Evolutionary conservation across 495 filamentous ascomycete genomes (phyloP), one percentile per base, ranked within the genome.

Genomic region (Echria macrotheca): DNA sequence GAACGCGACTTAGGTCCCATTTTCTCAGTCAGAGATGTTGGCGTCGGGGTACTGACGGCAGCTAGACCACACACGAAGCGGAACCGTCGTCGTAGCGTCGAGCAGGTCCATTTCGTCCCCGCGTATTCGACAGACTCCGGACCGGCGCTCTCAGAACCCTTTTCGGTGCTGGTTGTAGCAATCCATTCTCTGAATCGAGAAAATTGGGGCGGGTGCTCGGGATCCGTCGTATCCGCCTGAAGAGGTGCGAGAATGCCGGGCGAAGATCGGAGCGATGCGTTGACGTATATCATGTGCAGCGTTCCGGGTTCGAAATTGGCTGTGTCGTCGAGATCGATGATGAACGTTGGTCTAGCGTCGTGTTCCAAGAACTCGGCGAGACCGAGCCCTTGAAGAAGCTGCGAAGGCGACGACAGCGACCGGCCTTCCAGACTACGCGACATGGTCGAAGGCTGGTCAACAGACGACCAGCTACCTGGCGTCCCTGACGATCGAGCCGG

Each of bases 301-400:
- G 71, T 65, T 0, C 72, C 77, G 3, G 79, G 66, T 23, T 56
- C 67, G 51, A 60, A 75, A 57, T 79, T 80, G n/a, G 59, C 55
- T 5, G 68, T 50, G 49, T 82, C 77, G 24, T 60, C 69, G 7
- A 84, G 64, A 50, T 88, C 84, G 12, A 86, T 64, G 44, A 87
- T 72, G 54, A 88, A 86, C 5, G 81, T 83, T 17, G 82, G 83
- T 19, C 83, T 65, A 23, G 80, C 75, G 53, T 87, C 84, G 42
- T 80, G 76, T 40, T 88, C 83, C 38, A 87, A 58, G 19, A 86
- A 63, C 64, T 87, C 84, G 17, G 78, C 54, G 6, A 85, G 66
- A 8, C 80, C 82, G 48, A 87, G 69, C 36, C 70, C 71, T 18
- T 69, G 69, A 7, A 87, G 68, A 17, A 77, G 57, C 35, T 78